phyloP scores from a whole-genome alignment of 2,329 filamentous ascomycete species.

The Ambrosiella beaveri region DNA sequence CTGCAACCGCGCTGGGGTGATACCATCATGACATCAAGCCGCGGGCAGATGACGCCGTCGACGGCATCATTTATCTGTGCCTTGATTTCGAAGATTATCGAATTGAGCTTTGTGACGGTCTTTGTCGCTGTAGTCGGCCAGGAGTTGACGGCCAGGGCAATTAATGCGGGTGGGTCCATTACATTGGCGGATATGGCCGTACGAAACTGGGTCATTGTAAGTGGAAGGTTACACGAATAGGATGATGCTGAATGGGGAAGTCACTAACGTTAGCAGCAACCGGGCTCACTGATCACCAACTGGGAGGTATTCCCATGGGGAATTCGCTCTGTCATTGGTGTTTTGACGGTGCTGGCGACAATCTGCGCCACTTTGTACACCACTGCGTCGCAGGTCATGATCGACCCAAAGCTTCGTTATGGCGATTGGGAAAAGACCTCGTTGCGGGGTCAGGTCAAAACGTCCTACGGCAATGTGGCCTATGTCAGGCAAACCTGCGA shows the following conservation, averaged over 20 bases:
- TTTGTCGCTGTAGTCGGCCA: slow-evolving; percentile 63
- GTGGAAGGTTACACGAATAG: not conserved
- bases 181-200: slow-evolving; percentile 63
- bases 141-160: slow-evolving; percentile 50
- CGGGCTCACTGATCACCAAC: slow-evolving; percentile 55
- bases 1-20: slow-evolving; percentile 44
- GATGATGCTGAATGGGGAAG: not conserved
- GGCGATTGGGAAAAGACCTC: slow-evolving; percentile 31
- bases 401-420: slow-evolving; percentile 52
- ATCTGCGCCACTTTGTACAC: slow-evolving; percentile 56
- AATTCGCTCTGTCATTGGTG: slow-evolving; percentile 44
- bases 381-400: slow-evolving; percentile 57
- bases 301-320: slow-evolving; percentile 48
- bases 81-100: slow-evolving; percentile 57
- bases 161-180: slow-evolving; percentile 42
- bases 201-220: slow-evolving; percentile 49
- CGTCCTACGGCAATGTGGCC: slow-evolving; percentile 44
- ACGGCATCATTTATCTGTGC: slow-evolving; percentile 52
- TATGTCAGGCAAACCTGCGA: slow-evolving; percentile 42
- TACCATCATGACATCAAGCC: slow-evolving; percentile 31
- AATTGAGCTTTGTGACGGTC: slow-evolving; percentile 60
- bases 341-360: slow-evolving; percentile 45
- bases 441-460: slow-evolving; percentile 38
- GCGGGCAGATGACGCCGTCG: slow-evolving; percentile 34
- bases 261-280: slow-evolving; percentile 26